Evolutionary conservation across 371 early-diverging fungal genomes (phyloP), one percentile per base, ranked within the genome.

Genomic region (Mucor circinelloides): DNA sequence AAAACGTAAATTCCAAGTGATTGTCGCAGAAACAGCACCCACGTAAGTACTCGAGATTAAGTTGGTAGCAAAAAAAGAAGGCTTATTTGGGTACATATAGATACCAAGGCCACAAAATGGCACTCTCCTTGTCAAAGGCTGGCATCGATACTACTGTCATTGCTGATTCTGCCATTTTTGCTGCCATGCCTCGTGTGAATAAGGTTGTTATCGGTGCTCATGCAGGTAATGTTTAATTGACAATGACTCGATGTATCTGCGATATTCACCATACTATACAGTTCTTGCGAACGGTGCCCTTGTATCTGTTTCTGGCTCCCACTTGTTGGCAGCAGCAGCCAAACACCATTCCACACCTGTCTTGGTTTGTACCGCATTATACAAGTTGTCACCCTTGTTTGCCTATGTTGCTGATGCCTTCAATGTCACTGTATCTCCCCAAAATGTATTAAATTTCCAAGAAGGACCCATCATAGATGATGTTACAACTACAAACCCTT

Each of bases 111-210:
- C 97, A 95, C 66, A 84, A 90, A 58, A 90, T 94, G 90, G 97
- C 96, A 8, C 75, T 78, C 44, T 79, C 87, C 15, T 85, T 98
- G 48, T 83, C 93, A 4, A 73, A 82, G 19, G 87, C 91, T 6
- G 95, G 95, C 5, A 95, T 98, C 66, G 96, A 95, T 62, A 93
- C 95, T 0, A 96, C 95, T 0, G 87, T 97, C n/a, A 91, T 98
- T 50, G 87, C 95, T 3, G 98, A 97, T 71, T 89, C 96, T 4
- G 96, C 97, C 1, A 90, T 96, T 13, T 96, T 95, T 88, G 97
- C 97, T 2, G 90, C 96, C 66, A 97, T 98, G 97, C 92, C 97
- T 57, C 90, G 97, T 60, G 97, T 97, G n/a, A 96, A 97, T 86
- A 98, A 97, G 81, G 97, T 98, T 32, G 95, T 98, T 30, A 76